Base-by-base conservation (phyloP, 2,329 filamentous ascomycete genomes). In the Aphanocladium album region DNA sequence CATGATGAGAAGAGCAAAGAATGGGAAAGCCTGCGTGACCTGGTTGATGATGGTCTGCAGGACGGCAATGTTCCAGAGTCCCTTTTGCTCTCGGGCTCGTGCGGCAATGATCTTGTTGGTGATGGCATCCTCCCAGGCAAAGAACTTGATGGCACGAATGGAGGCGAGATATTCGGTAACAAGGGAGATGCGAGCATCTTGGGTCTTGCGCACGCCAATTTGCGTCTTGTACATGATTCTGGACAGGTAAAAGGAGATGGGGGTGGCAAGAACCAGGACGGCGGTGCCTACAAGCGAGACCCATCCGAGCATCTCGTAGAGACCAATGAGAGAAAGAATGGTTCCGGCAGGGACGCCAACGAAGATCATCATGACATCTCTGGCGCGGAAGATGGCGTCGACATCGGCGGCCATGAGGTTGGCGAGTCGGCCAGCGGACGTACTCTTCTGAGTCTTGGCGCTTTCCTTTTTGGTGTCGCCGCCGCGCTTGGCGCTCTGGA, bases 381-480 rank as follows among this genome's bases (percentile, higher is more conserved):
- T 76, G 9, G 80, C 77, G 27, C 71, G 76, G 61, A 76, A 80
- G 35, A 86, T 76, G 30, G 81, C 80, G 59, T 85, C 82, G 11
- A 86, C 75, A 64, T 86, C 83, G 30, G 81, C 81, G 9, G 82
- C 80, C 80, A 85, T 84, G 57, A 86, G 73, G 60, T 83, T 85
- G 16, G 80, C 80, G 50, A 84, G 69, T 17, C 79, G 75, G 17
- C 81, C 81, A 8, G 80, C 76, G 3, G 81, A 80, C 1, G 80
- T 76, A 11, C 72, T 71, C 62, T 72, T 73, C 25, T 70, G 63
- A 14, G 66, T 62, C 25, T 71, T 72, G 49, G 70, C 69, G 11
- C 67, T 62, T 39, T 65, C 64, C 46, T 64, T 57, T 17, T 67
- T 66, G 21, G 67, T 62, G 2, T 70, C 64, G 12, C 73, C 72